Percentiles rank a stretch among this genome's conserved stretches.
Evolutionary conservation across 495 filamentous ascomycete genomes (phyloP).

Genomic region (Cercophora scortea): DNA sequence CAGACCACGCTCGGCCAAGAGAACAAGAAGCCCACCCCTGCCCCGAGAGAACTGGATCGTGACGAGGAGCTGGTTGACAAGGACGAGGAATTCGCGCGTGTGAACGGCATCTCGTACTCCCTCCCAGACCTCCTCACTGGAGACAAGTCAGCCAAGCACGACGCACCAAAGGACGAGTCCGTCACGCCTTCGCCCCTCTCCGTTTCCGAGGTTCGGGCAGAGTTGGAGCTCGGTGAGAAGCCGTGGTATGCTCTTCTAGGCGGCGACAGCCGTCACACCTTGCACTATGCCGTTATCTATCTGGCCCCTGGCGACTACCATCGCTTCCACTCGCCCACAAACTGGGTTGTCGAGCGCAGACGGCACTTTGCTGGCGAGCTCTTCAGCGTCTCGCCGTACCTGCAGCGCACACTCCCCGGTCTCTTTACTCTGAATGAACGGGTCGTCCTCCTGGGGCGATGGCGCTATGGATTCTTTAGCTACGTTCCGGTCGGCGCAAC

Average conservation of each 20-base stretch:
- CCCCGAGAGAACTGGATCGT: conserved; percentile 14
- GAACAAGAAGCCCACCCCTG: conserved; percentile 8
- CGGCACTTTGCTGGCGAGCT: conserved; percentile 96
- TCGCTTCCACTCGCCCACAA: conserved; percentile 88
- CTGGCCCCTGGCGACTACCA: conserved; percentile 98
- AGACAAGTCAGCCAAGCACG: conserved; percentile 28
- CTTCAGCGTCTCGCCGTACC: conserved; percentile 88
- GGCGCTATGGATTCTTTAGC: conserved; percentile 96
- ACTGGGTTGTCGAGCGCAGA: conserved; percentile 87
- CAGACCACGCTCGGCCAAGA: background rate
- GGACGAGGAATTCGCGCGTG: conserved; percentile 86
- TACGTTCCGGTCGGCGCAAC: conserved; percentile 94
- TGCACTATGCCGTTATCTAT: conserved; percentile 95
- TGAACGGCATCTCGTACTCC: conserved; percentile 97
- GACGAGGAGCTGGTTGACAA: conserved; percentile 61
- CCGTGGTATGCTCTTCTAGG: conserved; percentile 69
- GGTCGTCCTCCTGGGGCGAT: conserved; percentile 85
- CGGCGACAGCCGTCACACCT: conserved; percentile 50
- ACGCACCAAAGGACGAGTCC: conserved; percentile 35
- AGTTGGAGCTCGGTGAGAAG: conserved; percentile 65
- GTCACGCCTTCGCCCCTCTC: conserved; percentile 54
- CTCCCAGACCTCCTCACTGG: conserved; percentile 84
- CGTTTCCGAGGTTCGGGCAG: conserved; percentile 74
- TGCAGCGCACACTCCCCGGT: conserved; percentile 83
- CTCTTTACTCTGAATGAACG: conserved; percentile 96